Conservation (phyloP, 2,329 filamentous ascomycete species). For the Dothideomycetidae sp. region DNA sequence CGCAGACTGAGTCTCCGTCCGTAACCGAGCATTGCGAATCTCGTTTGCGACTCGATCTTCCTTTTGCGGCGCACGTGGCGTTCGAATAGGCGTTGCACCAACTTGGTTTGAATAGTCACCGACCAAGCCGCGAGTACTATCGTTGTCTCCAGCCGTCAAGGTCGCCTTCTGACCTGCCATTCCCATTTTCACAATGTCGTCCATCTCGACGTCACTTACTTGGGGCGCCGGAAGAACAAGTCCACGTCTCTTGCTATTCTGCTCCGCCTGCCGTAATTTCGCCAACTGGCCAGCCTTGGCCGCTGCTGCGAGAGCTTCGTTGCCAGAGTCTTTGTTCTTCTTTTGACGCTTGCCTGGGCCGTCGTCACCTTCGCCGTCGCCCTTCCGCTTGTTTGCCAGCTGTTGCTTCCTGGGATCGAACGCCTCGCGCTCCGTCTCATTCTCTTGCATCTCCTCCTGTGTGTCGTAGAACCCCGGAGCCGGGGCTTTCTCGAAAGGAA, state of each 20-base stretch:
- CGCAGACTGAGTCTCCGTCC: conserved; percentile 88
- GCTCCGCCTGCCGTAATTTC: conserved; percentile 87
- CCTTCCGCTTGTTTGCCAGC: conserved; percentile 82
- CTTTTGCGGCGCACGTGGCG: conserved; percentile 76
- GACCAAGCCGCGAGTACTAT: conserved; percentile 70
- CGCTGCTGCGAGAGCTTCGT: conserved; percentile 69
- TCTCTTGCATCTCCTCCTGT: conserved; percentile 60
- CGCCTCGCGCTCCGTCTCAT: conserved; percentile 68
- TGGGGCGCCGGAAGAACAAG: conserved; percentile 80
- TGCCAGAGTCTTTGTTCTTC: conserved; percentile 69
- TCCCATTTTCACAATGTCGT: conserved; percentile 98
- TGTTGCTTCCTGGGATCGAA: conserved; percentile 93
- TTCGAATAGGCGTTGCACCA: conserved; percentile 74
- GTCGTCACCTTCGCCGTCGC: conserved; percentile 70
- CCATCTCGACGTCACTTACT: conserved; percentile 80
- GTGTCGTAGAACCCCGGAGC: conserved; percentile 89
- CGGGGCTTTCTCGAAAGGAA: conserved; percentile 90
- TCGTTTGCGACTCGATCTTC: conserved; percentile 96
- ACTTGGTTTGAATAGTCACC: conserved; percentile 76
- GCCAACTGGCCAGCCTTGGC: conserved; percentile 90
- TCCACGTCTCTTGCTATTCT: conserved; percentile 78
- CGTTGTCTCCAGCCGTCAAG: conserved; percentile 61
- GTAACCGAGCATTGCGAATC: conserved; percentile 78
- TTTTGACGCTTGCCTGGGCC: conserved; percentile 72
- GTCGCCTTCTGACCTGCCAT: conserved; percentile 81